Base-by-base conservation (phyloP, 2,329 filamentous ascomycete species). In the Bipolaris zeicola region DNA sequence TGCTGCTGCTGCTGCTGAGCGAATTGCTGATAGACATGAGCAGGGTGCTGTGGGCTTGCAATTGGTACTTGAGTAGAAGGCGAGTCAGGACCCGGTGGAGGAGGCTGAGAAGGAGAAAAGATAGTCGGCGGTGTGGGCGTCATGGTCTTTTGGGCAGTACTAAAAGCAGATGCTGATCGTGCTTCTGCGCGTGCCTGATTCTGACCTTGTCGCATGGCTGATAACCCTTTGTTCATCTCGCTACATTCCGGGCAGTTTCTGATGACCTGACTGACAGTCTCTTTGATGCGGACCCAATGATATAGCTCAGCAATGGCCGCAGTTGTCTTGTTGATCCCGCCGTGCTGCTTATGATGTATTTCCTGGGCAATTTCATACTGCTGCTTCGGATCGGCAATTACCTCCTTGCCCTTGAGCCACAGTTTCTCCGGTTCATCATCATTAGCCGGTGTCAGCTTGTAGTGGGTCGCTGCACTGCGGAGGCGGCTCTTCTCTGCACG, bases 231-330 rank as follows among this genome's bases (percentile, higher is more conserved):
- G 60, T 75, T 75, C 71, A 75, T 73, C 65, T 96, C 92, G 77
- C 94, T 96, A 80, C 94, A 98, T 73, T 96, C 89, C 6, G 85
- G 79, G 77, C 95, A 99, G 69, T 95, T 94, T 67, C 91, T 89
- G 77, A 98, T 96, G 67, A 96, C 93, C 73, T 94, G 88, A 73
- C 90, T 95, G 60, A 97, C 95, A 0, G 94, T 98, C 78, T 97
- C 93, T 76, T 98, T 99, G 80, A 98, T 98, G 59, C 94, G 87
- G 45, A 96, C 93, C 95, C 95, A 99, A 78, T 98, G 95, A 74
- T 94, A 97, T 71, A 89, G 90, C 73, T 97, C 91, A 10, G 94
- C 92, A 69, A 99, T 96, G 18, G 88, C 89, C 18, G 94, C 93
- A 1, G 94, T 98, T 0, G 94, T 98, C 80, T 97, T 97, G 82